phyloP scores from a whole-genome alignment of 805 yeast genomes.

The Candida railenensis region DNA sequence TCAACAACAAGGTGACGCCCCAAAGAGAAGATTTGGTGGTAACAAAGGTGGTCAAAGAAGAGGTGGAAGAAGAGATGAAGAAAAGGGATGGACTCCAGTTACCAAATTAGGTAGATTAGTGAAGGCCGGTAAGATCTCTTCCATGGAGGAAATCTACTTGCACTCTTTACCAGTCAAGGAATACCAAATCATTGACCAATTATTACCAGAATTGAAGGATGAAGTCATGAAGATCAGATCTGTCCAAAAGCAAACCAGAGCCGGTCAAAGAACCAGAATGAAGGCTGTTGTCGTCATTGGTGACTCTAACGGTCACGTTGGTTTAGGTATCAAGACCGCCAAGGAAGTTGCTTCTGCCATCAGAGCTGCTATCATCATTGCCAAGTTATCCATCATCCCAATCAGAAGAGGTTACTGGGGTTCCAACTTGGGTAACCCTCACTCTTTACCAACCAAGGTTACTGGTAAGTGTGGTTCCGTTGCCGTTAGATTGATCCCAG shows the following conservation, averaged over 20 bases:
- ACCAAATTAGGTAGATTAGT: conserved; percentile 99
- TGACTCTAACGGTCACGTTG: conserved; percentile 99
- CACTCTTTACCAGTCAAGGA: conserved; percentile 99
- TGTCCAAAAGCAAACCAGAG: conserved; percentile 99
- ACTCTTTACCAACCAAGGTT: conserved; percentile 96
- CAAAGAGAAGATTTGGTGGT: conserved; percentile 53
- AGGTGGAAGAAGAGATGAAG: conserved; percentile 81
- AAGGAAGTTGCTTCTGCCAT: conserved; percentile 99
- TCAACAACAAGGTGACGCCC: conserved; percentile 35
- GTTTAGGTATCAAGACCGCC: conserved; percentile 99
- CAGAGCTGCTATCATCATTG: conserved; percentile 99
- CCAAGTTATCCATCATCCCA: conserved; percentile 97
- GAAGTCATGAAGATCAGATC: conserved; percentile 99
- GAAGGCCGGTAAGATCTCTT: conserved; percentile 95
- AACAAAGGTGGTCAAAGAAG: conserved; percentile 56
- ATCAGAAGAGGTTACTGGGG: conserved; percentile 99
- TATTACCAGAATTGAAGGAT: conserved; percentile 94
- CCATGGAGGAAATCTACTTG: conserved; percentile 97
- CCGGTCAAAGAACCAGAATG: conserved; percentile 99
- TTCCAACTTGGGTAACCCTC: conserved; percentile 99
- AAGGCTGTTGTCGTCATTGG: conserved; percentile 99
- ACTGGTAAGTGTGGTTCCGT: conserved; percentile 99
- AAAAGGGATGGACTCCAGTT: conserved; percentile 99
- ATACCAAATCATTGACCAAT: conserved; percentile 96
- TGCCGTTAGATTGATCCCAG: conserved; percentile 97